Percentiles rank a stretch among this genome's conserved stretches.
Conservation (phyloP, 108 stramenopile species). For the Phaeodactylum tricornutum region DNA sequence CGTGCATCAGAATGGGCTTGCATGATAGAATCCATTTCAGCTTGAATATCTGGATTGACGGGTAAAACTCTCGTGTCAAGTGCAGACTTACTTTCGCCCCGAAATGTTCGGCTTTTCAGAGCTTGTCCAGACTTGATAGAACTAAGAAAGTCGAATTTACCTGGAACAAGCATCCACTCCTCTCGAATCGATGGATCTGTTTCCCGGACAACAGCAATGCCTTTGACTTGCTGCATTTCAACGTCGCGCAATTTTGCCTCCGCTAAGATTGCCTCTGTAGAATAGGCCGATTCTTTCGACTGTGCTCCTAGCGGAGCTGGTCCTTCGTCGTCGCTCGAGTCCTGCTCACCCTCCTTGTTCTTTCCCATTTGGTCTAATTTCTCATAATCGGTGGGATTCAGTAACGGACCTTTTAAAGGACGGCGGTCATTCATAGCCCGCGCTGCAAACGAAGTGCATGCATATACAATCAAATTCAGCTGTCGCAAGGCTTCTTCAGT, state of each 20-base stretch:
- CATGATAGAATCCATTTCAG: constrained; percentile 66
- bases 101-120: constrained; percentile 51
- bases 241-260: constrained; percentile 21
- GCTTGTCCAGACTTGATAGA: constrained; percentile 44
- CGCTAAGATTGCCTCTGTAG: constrained; percentile 16
- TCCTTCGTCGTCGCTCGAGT: constrained; percentile 56
- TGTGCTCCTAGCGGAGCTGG: constrained; percentile 41
- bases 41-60: constrained; percentile 42
- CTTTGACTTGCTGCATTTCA: constrained; percentile 21
- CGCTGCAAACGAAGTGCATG: constrained; percentile 1
- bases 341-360: constrained; percentile 11
- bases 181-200: constrained; percentile 44
- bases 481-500: constrained; percentile 15
- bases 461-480: constrained; percentile 8
- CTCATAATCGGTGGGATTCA: constrained; percentile 3
- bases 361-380: constrained; percentile 1
- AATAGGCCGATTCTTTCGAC: constrained; percentile 15
- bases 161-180: constrained; percentile 85
- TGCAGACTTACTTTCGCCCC: constrained; percentile 38
- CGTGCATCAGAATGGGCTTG: constrained; percentile 60
- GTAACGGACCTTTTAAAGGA: constrained; percentile 9
- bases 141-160: constrained; percentile 73
- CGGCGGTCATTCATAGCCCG: neutral
- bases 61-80: constrained; percentile 8
- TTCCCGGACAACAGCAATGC: constrained; percentile 1